These are phyloP conservation scores for Polyplosphaeria fusca DNA, from an alignment of 495 filamentous ascomycete genomes.

Conservation along the genomic window DNA sequence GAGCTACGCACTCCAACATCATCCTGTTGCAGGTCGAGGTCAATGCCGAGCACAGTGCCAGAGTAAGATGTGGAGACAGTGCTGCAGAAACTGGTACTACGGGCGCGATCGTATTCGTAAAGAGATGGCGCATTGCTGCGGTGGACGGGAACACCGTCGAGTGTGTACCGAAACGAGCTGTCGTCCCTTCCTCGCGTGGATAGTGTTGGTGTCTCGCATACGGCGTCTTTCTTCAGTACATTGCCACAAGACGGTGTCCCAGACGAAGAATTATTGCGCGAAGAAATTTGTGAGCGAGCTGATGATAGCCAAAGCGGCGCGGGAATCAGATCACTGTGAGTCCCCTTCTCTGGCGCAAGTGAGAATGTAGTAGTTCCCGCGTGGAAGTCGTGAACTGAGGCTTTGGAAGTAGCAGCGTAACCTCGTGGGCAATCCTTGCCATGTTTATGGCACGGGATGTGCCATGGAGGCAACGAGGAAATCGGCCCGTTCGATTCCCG, in stretches of 20 bases:
- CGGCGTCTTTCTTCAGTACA: too few species aligned
- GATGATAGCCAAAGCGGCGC: too few species aligned
- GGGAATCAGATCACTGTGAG: too few species aligned
- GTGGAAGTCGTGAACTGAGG: neutral
- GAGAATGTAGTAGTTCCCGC: too few species aligned
- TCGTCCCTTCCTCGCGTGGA: slow-evolving; percentile 17
- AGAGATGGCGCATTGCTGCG: slow-evolving; percentile 21
- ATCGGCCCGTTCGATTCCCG: too few species aligned
- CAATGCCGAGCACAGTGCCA: slow-evolving; percentile 17
- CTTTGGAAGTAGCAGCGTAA: neutral
- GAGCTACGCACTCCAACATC: slow-evolving; percentile 3
- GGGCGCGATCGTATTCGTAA: slow-evolving; percentile 8
- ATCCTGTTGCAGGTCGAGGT: slow-evolving; percentile 24
- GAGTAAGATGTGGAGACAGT: slow-evolving; percentile 18
- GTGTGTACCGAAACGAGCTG: slow-evolving; percentile 4
- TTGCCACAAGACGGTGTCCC: too few species aligned
- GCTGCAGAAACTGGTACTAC: slow-evolving; percentile 22
- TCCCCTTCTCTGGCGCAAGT: too few species aligned
- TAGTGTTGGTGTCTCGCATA: neutral
- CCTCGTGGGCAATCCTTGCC: neutral
- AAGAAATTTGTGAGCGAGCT: too few species aligned
- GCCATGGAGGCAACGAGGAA: neutral
- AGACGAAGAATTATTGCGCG: too few species aligned
- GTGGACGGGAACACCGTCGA: slow-evolving; percentile 8
- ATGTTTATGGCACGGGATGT: neutral